Percentiles rank a stretch among this genome's conserved stretches.
Evolutionary conservation across 805 yeast species (phyloP).

Genomic region (Kuraishia floccosa): DNA sequence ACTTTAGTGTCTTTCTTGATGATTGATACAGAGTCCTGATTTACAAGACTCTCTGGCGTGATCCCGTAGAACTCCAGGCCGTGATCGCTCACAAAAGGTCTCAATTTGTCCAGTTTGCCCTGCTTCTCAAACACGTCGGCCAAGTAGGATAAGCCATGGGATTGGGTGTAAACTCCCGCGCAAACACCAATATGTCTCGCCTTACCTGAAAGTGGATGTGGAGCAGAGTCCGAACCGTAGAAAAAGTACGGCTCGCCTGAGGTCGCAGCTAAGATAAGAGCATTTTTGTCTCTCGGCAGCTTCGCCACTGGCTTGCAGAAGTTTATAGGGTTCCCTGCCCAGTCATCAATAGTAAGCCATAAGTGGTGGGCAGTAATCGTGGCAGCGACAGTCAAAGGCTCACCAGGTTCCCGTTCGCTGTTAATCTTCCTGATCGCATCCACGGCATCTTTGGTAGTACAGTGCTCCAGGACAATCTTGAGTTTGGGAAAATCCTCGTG

Average conservation of each 20-base stretch:
- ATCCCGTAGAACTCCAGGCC: slow-evolving; percentile 66
- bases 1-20: slow-evolving; percentile 41
- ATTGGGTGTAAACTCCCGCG: slow-evolving; percentile 97
- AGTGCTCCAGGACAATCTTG: slow-evolving; percentile 85
- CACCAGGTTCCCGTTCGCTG: slow-evolving; percentile 16
- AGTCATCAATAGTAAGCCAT: slow-evolving; percentile 76
- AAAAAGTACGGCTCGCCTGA: slow-evolving; percentile 88
- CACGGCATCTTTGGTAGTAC: slow-evolving; percentile 86
- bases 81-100: slow-evolving; percentile 62
- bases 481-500: slow-evolving; percentile 78
- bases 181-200: slow-evolving; percentile 74
- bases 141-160: slow-evolving; percentile 67
- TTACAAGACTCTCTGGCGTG: slow-evolving; percentile 28
- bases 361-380: slow-evolving; percentile 95
- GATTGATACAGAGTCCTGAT: slow-evolving; percentile 38
- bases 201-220: slow-evolving; percentile 80
- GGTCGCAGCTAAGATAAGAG: slow-evolving; percentile 78
- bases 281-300: slow-evolving; percentile 71
- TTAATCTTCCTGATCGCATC: slow-evolving; percentile 66
- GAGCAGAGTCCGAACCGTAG: slow-evolving; percentile 98
- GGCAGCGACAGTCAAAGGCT: slow-evolving; percentile 61
- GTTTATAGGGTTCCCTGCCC: slow-evolving; percentile 95
- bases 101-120: slow-evolving; percentile 53
- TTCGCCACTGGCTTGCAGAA: slow-evolving; percentile 98
- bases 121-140: slow-evolving; percentile 75